Evolutionary conservation across 805 yeast genomes (phyloP), one percentile per base, ranked within the genome.

Genomic region (Metschnikowia rubicola): DNA sequence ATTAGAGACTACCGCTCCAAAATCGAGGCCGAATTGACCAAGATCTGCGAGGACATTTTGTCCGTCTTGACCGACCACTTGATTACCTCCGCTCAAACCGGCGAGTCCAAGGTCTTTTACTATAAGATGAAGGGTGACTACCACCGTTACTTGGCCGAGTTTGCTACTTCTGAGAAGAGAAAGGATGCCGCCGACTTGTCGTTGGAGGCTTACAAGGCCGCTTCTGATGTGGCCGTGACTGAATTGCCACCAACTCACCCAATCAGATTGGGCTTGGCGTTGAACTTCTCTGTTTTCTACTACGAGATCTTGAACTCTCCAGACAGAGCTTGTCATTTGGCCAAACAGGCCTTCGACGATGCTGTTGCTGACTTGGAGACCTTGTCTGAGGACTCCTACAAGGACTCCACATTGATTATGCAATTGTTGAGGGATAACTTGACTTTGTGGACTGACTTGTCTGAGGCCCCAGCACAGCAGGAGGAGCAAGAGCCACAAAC

Each of bases 61-160:
- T 76, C 84, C 36, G 96, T 92, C 53, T 81, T 94, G 67, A 84
- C 89, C 57, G 79, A 87, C 63, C 95, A 90, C 71, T 84, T 92
- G 71, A 89, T 92, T 64, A 91, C 97, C 59, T 79, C 92, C 54
- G 97, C 98, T 54, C 88, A 86, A 68, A 83, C 96, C 57, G 97
- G 97, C 64, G 99, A 94, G 76, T 90, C 97, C 43, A 90, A 92
- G 80, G 98, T 92, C 47, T 92, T 92, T 74, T 92, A 92, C 81
- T 90, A 88, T 78, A 92, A 92, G 82, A 92, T 92, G 98, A 92
- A 92, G 79, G 99, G 98, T 80, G 99, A 92, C 73, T 92, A 92
- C 80, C 96, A 91, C 79, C 96, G 99, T 79, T 92, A 92, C 74
- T 81, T 92, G 75, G 97, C 97, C 54, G 99, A 92, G 78, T 94